Conservation (phyloP, 2,329 filamentous ascomycete species). For the Penicillium sp. region DNA sequence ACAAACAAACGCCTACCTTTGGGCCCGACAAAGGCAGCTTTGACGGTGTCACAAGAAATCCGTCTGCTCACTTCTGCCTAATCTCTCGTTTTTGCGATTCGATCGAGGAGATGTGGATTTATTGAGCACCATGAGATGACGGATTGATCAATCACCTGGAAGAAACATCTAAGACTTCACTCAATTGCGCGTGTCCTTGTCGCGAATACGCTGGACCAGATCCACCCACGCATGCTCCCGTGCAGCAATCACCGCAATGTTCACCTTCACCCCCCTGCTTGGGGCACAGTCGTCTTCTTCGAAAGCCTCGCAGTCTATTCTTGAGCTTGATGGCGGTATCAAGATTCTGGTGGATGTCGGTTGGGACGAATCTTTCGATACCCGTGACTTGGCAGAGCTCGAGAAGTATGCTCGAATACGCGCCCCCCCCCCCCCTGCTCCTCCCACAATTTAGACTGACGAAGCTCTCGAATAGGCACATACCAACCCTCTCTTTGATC, state of each 20-base stretch:
- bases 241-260: conserved; percentile 62
- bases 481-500: conserved; percentile 88
- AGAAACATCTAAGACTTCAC: background rate
- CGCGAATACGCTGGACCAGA: conserved; percentile 12
- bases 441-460: conserved; percentile 15
- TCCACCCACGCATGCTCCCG: conserved; percentile 9
- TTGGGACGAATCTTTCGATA: conserved; percentile 92
- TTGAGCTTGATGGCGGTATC: conserved; percentile 95
- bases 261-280: conserved; percentile 90
- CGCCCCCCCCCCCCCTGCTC: conserved; percentile 5
- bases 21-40: conserved; percentile 9
- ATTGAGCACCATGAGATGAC: background rate
- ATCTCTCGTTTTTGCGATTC: background rate
- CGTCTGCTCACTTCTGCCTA: background rate
- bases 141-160: background rate
- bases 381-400: conserved; percentile 77
- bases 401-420: conserved; percentile 67
- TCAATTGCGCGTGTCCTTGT: conserved; percentile 8
- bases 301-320: conserved; percentile 85
- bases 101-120: background rate
- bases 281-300: conserved; percentile 82
- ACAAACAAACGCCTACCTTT: conserved; percentile 14
- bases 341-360: conserved; percentile 94
- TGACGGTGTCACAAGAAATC: conserved; percentile 2
- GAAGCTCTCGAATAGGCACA: conserved; percentile 60